Evolutionary conservation across 306 rosid genomes (phyloP), one percentile per base, ranked within the genome.

Genomic region (Cicer arietinum): DNA sequence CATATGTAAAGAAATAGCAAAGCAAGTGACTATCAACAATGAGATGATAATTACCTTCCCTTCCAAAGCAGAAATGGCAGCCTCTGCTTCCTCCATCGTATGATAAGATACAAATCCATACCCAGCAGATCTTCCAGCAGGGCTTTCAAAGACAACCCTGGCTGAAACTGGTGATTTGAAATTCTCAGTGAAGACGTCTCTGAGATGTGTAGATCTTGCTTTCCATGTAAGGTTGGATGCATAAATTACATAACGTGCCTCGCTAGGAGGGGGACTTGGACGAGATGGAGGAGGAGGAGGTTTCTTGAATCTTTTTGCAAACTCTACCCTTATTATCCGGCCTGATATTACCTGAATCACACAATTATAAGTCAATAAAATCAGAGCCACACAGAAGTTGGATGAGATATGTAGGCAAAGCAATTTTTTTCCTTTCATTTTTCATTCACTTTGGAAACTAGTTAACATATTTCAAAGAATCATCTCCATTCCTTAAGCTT

Each of bases 201-300:
- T 81, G 69, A 94, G 96, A 80, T 89, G 85, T 84, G 82, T 79
- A 12, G 97, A 85, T 85, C 97, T 88, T 58, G 77, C 92, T 82
- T 89, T 89, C 97, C 97, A 90, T 48, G 92, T 87, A 73, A 89
- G 88, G 87, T 94, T 94, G 48, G 96, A 84, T 13, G 71, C 91
- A 43, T 89, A 92, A 69, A 94, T 73, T 67, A 84, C 88, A 84
- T 88, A 74, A 65, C 78, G 82, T 7, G 95, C 79, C 86, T 94
- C 96, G 12, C 65, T 80, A 40, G 86, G 52, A 58, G 78, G 78
- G 7, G 90, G 83, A 40, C 73, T 76, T 14, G 87, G 79, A 16
- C 89, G 86, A 50, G 66, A 74, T 42, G 90, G 88, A 17, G 89
- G 84, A 74, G 94, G 84, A 74, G 92, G 22, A 80, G 92, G 97